These are phyloP conservation scores for Clonostachys rhizophaga DNA, from an alignment of 2,329 filamentous ascomycete genomes.

Conservation along the genomic window DNA sequence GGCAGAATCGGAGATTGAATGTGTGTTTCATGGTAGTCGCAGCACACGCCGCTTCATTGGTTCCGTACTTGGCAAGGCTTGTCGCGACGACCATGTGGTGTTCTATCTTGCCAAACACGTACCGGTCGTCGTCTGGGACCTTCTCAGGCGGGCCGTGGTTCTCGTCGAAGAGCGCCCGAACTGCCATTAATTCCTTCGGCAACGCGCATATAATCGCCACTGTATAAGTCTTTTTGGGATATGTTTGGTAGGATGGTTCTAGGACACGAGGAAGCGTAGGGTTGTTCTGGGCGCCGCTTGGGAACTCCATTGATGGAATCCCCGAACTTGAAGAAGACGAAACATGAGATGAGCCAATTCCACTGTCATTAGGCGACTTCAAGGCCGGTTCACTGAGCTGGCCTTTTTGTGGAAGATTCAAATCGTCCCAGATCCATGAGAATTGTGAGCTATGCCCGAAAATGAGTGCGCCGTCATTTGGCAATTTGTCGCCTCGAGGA, in stretches of 20 bases:
- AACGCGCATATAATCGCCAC: background rate
- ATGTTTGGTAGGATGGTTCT: background rate
- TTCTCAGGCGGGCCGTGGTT: conserved; percentile 6
- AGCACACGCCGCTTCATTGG: conserved; percentile 9
- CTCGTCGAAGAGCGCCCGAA: background rate
- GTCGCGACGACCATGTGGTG: conserved; percentile 28
- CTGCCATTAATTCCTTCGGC: background rate
- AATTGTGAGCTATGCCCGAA: background rate
- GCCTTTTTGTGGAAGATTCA: too few species aligned
- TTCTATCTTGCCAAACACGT: conserved; percentile 20
- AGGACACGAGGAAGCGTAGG: background rate
- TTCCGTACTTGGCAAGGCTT: conserved; percentile 9
- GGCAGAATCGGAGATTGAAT: conserved; percentile 18
- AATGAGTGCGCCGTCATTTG: background rate
- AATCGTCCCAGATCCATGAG: background rate
- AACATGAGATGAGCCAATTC: background rate
- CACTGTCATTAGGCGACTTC: background rate
- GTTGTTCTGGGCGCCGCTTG: background rate
- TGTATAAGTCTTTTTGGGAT: background rate
- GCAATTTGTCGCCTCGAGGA: background rate
- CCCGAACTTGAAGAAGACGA: too few species aligned
- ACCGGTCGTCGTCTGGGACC: conserved; percentile 10
- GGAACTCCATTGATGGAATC: too few species aligned
- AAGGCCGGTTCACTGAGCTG: background rate
- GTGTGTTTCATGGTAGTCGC: conserved; percentile 16